Evolutionary conservation across 345 rosid genomes (phyloP).

Genomic region (Gossypium bickii): DNA sequence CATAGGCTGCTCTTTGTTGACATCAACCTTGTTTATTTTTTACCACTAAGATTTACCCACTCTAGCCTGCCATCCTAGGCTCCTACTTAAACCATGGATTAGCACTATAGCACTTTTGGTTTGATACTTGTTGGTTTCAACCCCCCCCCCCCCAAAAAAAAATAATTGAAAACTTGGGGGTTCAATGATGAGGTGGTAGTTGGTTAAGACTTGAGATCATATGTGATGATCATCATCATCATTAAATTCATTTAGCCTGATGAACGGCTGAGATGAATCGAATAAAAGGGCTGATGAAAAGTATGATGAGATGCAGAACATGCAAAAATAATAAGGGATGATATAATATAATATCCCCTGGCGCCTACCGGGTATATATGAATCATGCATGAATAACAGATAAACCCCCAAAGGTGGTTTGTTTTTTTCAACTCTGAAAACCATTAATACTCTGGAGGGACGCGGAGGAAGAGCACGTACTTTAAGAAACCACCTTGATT

Average conservation of each 20-base stretch:
- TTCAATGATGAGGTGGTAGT: too few species aligned
- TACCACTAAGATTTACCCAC: conserved; percentile 4
- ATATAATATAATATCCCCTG: conserved; percentile 5
- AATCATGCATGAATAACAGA: conserved; percentile 13
- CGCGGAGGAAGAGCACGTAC: conserved; percentile 10
- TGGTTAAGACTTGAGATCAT: background rate
- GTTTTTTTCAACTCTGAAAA: background rate
- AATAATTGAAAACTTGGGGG: too few species aligned
- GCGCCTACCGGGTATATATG: background rate
- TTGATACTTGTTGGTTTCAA: too few species aligned
- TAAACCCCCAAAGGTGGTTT: background rate
- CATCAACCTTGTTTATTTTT: background rate
- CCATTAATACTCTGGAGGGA: background rate
- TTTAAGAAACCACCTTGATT: background rate
- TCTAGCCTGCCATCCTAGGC: conserved; percentile 24
- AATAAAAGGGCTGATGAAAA: background rate
- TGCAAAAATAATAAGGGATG: background rate
- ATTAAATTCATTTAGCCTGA: too few species aligned
- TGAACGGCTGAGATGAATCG: background rate
- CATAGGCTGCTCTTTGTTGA: background rate
- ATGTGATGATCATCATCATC: background rate
- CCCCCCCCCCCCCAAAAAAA: too few species aligned
- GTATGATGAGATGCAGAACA: conserved; percentile 3
- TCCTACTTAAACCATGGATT: background rate
- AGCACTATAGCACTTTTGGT: too few species aligned